These are phyloP conservation scores for Oropetium thomaeum DNA, from an alignment of 176 grass and related monocot genomes.

Conservation along the genomic window DNA sequence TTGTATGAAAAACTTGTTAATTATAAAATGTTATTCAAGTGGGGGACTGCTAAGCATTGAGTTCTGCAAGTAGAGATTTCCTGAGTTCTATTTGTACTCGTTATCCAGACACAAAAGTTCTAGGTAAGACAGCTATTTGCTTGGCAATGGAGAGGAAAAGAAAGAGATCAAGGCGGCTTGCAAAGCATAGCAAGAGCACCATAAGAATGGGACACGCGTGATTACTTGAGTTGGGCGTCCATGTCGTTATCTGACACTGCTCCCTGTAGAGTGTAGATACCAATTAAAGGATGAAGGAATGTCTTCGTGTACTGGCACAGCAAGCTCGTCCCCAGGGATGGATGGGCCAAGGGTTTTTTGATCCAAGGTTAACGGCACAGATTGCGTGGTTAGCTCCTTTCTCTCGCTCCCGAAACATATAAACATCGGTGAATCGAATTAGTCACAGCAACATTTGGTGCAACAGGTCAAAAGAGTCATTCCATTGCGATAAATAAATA, in stretches of 20 bases:
- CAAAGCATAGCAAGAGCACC: slow-evolving; percentile 27
- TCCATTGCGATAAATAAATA: too few relatives aligned
- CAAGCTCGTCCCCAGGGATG: slow-evolving; percentile 17
- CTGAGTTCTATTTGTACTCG: too few relatives aligned
- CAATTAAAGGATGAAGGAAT: slow-evolving; percentile 39
- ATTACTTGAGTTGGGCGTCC: slow-evolving; percentile 41
- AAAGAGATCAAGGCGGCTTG: slow-evolving; percentile 39
- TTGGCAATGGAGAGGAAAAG: slow-evolving; percentile 41
- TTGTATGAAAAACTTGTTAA: too few relatives aligned
- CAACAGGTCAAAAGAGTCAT: background rate
- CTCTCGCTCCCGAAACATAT: background rate
- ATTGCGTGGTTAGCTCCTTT: too few relatives aligned
- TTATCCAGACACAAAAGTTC: slow-evolving; percentile 6
- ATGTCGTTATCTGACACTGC: slow-evolving; percentile 31
- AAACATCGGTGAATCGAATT: background rate
- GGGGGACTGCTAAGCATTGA: background rate
- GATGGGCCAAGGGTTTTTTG: slow-evolving; percentile 31
- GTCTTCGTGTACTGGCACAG: slow-evolving; percentile 5
- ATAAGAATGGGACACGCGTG: slow-evolving; percentile 35
- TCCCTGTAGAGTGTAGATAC: slow-evolving; percentile 14
- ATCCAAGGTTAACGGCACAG: slow-evolving; percentile 30
- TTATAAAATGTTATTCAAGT: too few relatives aligned
- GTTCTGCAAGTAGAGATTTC: background rate
- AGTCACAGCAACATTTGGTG: background rate
- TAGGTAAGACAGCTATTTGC: slow-evolving; percentile 12